Conservation (phyloP, 495 filamentous ascomycete species). For the Hypoxylon lienhwacheense region DNA sequence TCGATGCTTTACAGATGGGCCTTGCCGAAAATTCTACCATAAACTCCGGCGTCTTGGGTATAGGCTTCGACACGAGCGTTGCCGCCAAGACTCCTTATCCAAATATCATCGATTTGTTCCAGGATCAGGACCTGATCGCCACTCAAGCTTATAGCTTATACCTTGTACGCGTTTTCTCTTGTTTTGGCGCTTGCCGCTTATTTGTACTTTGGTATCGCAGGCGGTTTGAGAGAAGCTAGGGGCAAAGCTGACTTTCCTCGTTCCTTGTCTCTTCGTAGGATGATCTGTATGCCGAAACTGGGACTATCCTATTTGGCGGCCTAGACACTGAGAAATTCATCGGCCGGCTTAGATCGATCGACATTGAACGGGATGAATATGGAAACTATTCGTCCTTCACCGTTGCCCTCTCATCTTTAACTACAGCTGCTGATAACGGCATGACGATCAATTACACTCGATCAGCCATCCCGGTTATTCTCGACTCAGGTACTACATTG, state of each 20-base stretch:
- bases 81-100: constrained; percentile 65
- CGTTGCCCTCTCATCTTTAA: constrained; percentile 42
- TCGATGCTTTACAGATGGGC: constrained; percentile 78
- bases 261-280: constrained; percentile 32
- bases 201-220: no score
- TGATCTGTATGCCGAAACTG: constrained; percentile 63
- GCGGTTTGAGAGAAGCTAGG: neutral
- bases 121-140: constrained; percentile 67
- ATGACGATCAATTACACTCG: constrained; percentile 28
- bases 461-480: constrained; percentile 58
- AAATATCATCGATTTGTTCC: constrained; percentile 77
- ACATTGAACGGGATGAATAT: constrained; percentile 55
- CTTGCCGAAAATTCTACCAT: constrained; percentile 71
- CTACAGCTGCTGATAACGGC: constrained; percentile 40
- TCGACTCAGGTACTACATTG: constrained; percentile 84
- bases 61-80: constrained; percentile 81
- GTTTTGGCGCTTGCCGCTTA: neutral
- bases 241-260: constrained; percentile 3
- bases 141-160: constrained; percentile 88
- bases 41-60: constrained; percentile 79
- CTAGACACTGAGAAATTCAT: constrained; percentile 83
- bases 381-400: constrained; percentile 45
- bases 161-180: constrained; percentile 46
- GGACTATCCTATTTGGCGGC: constrained; percentile 87
- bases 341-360: constrained; percentile 70